Evolutionary conservation across 2,329 filamentous ascomycete species (phyloP).

Genomic region (Eutypa lata): DNA sequence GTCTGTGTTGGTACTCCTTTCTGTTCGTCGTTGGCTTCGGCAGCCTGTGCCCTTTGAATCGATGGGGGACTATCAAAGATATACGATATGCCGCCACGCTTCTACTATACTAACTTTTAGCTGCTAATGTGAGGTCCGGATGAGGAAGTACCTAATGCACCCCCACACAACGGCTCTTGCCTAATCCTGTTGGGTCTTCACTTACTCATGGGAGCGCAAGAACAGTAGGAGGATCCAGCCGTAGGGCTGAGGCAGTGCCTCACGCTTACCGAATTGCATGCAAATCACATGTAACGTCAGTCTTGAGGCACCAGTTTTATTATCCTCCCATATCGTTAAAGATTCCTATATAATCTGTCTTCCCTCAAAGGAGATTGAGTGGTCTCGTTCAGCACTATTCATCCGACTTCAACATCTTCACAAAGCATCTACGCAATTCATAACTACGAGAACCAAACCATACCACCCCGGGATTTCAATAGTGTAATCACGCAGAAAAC

Average conservation of each 20-base stretch:
- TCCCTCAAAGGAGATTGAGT: background rate
- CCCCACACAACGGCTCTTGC: background rate
- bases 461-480: background rate
- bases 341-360: background rate
- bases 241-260: constrained; percentile 20
- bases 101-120: background rate
- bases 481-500: too few species aligned
- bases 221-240: constrained; percentile 12
- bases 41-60: background rate
- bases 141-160: background rate
- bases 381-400: background rate
- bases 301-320: constrained; percentile 4
- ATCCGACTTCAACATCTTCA: background rate
- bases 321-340: background rate
- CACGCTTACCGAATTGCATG: constrained; percentile 13
- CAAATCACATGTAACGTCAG: constrained; percentile 10
- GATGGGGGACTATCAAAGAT: background rate
- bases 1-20: too few species aligned
- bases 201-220: background rate
- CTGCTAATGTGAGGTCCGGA: background rate
- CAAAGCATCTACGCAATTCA: background rate
- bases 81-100: background rate
- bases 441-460: background rate
- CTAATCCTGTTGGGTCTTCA: background rate
- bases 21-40: too few species aligned